Evolutionary conservation across 1,139 yeast species (phyloP).

Genomic region (Barnettozyma hawaiiensis): DNA sequence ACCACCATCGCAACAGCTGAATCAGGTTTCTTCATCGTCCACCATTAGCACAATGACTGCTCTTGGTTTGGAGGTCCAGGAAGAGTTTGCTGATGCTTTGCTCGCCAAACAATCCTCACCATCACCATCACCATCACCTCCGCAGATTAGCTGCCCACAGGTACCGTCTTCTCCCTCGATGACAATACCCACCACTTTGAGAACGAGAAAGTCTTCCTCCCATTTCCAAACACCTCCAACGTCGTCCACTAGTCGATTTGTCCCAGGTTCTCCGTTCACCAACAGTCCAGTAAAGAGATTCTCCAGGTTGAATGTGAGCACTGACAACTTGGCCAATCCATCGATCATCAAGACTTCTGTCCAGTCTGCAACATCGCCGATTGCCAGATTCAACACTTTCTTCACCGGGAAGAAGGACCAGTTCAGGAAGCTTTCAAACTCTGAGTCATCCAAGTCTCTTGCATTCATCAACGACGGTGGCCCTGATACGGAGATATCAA

Average conservation of each 20-base stretch:
- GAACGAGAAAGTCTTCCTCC: slow-evolving; percentile 5
- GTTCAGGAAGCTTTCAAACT: slow-evolving; percentile 14
- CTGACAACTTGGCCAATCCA: not conserved
- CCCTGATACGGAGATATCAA: not conserved
- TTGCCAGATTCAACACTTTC: slow-evolving; percentile 13
- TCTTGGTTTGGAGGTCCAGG: not conserved
- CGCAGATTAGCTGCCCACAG: not conserved
- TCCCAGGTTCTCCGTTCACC: not conserved
- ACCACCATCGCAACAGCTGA: too few relatives aligned
- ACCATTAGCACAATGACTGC: slow-evolving; percentile 3
- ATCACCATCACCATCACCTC: not conserved
- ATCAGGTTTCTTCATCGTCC: slow-evolving; percentile 4
- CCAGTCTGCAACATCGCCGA: slow-evolving; percentile 19
- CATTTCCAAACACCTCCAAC: slow-evolving; percentile 13
- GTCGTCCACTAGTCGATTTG: slow-evolving; percentile 4
- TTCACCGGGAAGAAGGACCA: slow-evolving; percentile 3
- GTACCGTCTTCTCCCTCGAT: not conserved
- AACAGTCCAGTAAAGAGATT: not conserved
- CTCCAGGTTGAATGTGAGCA: slow-evolving; percentile 1
- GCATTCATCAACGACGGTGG: slow-evolving; percentile 23
- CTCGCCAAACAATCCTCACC: not conserved
- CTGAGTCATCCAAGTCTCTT: slow-evolving; percentile 20
- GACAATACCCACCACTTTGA: too few relatives aligned
- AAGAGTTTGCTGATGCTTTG: not conserved
- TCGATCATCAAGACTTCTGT: slow-evolving; percentile 8